Conservation (phyloP, 306 rosid genomes). For the Erythrophleum fordii region DNA sequence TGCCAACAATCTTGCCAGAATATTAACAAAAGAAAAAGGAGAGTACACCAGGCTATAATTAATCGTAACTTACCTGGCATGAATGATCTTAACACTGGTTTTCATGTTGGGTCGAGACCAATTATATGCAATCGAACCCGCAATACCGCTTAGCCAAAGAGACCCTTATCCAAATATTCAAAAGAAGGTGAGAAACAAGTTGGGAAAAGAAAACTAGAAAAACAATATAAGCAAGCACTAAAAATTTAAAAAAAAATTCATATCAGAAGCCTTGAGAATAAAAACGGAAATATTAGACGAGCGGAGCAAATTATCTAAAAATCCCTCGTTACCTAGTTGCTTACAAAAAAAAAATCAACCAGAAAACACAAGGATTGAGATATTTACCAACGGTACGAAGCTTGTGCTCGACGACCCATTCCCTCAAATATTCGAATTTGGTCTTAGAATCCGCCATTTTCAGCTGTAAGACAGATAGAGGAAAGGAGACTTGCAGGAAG, state of each 20-base stretch:
- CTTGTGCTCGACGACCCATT: conserved; percentile 86
- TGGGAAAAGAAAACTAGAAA: not conserved
- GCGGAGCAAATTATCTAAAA: not conserved
- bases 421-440: conserved; percentile 65
- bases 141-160: conserved; percentile 86
- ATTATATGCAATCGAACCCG: conserved; percentile 90
- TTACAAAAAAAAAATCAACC: not conserved
- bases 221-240: not conserved
- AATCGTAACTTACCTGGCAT: conserved; percentile 66
- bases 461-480: not conserved
- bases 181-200: not conserved
- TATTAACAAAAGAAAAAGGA: not conserved
- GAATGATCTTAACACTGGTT: conserved; percentile 91
- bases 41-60: not conserved
- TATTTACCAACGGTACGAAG: conserved; percentile 90
- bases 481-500: not conserved
- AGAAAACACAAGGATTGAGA: not conserved
- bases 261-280: not conserved
- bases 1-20: not conserved
- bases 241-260: not conserved
- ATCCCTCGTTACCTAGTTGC: not conserved
- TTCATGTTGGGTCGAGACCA: conserved; percentile 98
- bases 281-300: not conserved
- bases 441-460: conserved; percentile 76
- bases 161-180: conserved; percentile 53